phyloP scores from a whole-genome alignment of 495 filamentous ascomycete species.

The Penicillium macrosclerotiorum region DNA sequence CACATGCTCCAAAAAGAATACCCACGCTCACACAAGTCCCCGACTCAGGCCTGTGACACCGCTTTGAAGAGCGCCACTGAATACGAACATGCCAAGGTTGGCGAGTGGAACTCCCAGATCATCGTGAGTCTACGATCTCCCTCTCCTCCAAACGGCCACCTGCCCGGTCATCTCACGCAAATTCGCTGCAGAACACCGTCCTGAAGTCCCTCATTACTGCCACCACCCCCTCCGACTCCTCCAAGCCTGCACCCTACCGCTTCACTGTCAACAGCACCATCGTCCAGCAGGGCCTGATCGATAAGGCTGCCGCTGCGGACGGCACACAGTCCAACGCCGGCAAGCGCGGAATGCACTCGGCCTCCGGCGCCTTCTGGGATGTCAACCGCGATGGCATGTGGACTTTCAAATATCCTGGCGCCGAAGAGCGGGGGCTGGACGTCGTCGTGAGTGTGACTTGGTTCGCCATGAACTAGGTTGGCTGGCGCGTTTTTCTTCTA shows the following conservation, averaged over 20 bases:
- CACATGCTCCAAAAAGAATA: neutral
- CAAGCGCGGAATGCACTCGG: conserved; percentile 92
- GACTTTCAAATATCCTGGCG: conserved; percentile 91
- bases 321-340: conserved; percentile 56
- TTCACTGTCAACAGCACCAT: conserved; percentile 97
- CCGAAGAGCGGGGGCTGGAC: conserved; percentile 81
- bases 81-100: conserved; percentile 81
- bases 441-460: conserved; percentile 90
- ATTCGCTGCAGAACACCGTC: conserved; percentile 67
- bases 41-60: conserved; percentile 75
- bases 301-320: conserved; percentile 40
- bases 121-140: conserved; percentile 61
- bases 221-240: conserved; percentile 57
- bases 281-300: conserved; percentile 72
- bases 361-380: conserved; percentile 94
- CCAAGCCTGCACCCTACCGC: conserved; percentile 62
- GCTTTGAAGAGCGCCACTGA: conserved; percentile 65
- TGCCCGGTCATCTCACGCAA: conserved; percentile 3
- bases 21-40: neutral
- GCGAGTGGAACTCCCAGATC: conserved; percentile 84
- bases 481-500: conserved; percentile 2
- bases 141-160: neutral
- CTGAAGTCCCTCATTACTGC: conserved; percentile 83
- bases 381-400: conserved; percentile 97
- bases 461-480: conserved; percentile 55